Evolutionary conservation across 768 basidiomycete genomes (phyloP).

Genomic region (Leccinum sublutescens): DNA sequence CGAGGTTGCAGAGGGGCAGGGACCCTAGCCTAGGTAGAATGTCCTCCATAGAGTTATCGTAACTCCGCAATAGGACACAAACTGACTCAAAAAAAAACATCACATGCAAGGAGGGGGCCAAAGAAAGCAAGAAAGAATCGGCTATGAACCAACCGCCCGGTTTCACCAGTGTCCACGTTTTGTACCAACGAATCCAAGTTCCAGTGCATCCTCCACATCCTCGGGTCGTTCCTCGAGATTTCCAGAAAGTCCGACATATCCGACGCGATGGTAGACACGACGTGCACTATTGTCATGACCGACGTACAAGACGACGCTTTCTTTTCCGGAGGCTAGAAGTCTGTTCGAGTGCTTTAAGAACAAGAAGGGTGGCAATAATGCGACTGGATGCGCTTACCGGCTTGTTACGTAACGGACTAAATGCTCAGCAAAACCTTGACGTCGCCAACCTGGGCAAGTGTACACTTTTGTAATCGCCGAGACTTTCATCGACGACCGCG

Average conservation of each 20-base stretch:
- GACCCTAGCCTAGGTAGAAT: too few species aligned
- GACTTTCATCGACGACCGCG: conserved; percentile 48
- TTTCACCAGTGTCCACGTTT: conserved; percentile 54
- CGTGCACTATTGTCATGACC: conserved; percentile 50
- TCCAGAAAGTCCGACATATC: conserved; percentile 47
- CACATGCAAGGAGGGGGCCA: not conserved
- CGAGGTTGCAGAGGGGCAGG: too few species aligned
- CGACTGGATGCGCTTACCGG: conserved; percentile 31
- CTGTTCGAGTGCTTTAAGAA: conserved; percentile 19
- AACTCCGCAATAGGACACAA: too few species aligned
- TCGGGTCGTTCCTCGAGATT: conserved; percentile 32
- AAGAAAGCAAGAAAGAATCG: not conserved
- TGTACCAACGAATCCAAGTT: conserved; percentile 50
- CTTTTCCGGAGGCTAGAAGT: conserved; percentile 43
- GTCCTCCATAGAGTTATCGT: too few species aligned
- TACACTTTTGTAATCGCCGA: conserved; percentile 60
- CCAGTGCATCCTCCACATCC: conserved; percentile 48
- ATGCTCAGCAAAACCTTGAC: conserved; percentile 49
- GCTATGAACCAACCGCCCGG: not conserved
- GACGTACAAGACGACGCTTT: conserved; percentile 54
- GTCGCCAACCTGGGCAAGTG: conserved; percentile 45
- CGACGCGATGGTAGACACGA: conserved; percentile 53
- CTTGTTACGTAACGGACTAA: conserved; percentile 48
- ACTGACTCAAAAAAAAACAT: too few species aligned
- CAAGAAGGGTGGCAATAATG: not conserved